These are phyloP conservation scores for Ogataea ganodermae DNA, from an alignment of 805 yeast species.

Conservation along the genomic window DNA sequence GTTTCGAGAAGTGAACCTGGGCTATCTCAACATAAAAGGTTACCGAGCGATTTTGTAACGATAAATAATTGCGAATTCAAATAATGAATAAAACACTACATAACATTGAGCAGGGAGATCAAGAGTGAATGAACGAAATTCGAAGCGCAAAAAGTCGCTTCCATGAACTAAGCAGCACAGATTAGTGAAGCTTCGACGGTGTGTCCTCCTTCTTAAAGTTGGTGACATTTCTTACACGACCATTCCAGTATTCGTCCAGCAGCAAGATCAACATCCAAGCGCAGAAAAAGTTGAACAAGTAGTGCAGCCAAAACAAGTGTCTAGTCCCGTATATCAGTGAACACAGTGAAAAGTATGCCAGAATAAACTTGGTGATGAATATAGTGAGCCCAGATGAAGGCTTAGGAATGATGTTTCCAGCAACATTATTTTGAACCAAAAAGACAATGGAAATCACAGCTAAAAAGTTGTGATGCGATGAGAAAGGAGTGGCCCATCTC, in stretches of 20 bases:
- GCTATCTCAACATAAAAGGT: conserved; percentile 30
- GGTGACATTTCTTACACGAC: conserved; percentile 15
- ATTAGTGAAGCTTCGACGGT: conserved; percentile 24
- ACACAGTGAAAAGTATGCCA: conserved; percentile 59
- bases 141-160: too few relatives aligned
- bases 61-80: neutral
- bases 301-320: conserved; percentile 84
- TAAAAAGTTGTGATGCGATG: conserved; percentile 81
- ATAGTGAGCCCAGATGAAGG: conserved; percentile 29
- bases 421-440: conserved; percentile 54
- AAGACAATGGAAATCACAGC: conserved; percentile 74
- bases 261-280: conserved; percentile 45
- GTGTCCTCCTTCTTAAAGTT: conserved; percentile 21
- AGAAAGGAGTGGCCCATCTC: conserved; percentile 80
- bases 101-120: too few relatives aligned
- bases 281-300: conserved; percentile 65
- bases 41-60: conserved; percentile 20
- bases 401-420: conserved; percentile 49
- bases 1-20: conserved; percentile 29
- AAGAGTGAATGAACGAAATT: neutral
- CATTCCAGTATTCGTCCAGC: conserved; percentile 30
- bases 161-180: too few relatives aligned
- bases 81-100: neutral
- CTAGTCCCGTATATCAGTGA: conserved; percentile 73
- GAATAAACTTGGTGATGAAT: conserved; percentile 38